Conservation (phyloP, 495 filamentous ascomycete genomes). For the Chlorociboria aeruginascens region DNA sequence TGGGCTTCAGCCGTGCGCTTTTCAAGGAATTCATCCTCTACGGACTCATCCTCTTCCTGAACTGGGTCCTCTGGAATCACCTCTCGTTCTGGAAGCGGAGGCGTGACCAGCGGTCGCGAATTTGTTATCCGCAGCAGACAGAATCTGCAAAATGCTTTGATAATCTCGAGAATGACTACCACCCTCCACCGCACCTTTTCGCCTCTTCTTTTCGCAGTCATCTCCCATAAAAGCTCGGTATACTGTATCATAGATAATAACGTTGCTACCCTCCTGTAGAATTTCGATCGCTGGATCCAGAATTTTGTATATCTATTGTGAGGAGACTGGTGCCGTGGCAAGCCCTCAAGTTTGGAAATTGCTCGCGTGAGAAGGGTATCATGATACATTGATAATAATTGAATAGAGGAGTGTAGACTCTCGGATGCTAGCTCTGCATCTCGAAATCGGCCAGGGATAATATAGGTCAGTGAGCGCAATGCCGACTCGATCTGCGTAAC, state of each 20-base stretch:
- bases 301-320: constrained; percentile 86
- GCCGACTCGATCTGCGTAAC: constrained; percentile 90
- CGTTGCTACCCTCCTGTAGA: constrained; percentile 68
- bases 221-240: constrained; percentile 77
- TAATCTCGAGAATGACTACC: constrained; percentile 71
- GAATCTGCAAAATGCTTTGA: constrained; percentile 80
- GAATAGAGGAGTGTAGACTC: constrained; percentile 76
- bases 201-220: constrained; percentile 64
- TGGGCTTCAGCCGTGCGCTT: constrained; percentile 23
- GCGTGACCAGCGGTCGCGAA: constrained; percentile 70
- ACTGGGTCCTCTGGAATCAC: constrained; percentile 42
- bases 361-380: constrained; percentile 71
- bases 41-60: constrained; percentile 30
- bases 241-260: constrained; percentile 83
- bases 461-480: constrained; percentile 82
- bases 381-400: constrained; percentile 88
- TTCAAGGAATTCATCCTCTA: constrained; percentile 17
- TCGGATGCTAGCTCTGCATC: constrained; percentile 93
- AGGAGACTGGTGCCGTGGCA: constrained; percentile 46
- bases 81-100: constrained; percentile 78
- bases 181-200: constrained; percentile 81
- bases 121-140: constrained; percentile 75
- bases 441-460: constrained; percentile 88
- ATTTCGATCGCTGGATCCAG: constrained; percentile 62
- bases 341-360: constrained; percentile 30